Conservation (phyloP, 2,329 filamentous ascomycete species). For the Cryphonectria japonica region DNA sequence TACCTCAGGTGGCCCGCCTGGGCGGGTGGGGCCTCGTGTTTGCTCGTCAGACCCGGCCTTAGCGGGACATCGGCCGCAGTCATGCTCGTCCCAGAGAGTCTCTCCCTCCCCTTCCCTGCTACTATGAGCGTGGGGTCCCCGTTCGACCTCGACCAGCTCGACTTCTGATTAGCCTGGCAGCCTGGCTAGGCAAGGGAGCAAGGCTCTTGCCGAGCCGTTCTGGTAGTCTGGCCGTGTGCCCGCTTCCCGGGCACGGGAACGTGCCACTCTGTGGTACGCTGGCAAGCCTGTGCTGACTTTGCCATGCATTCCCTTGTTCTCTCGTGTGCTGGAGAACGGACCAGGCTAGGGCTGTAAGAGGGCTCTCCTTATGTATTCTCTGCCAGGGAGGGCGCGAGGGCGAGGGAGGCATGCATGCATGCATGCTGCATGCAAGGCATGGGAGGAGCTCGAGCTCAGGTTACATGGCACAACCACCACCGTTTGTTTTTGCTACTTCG, state of each 20-base stretch:
- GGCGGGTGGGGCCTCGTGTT: neutral
- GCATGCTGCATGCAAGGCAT: neutral
- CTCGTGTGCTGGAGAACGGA: neutral
- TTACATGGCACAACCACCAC: neutral
- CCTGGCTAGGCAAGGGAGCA: slow-evolving; percentile 16
- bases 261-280: slow-evolving; percentile 13
- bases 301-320: slow-evolving; percentile 8
- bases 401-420: neutral
- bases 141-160: slow-evolving; percentile 1
- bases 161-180: slow-evolving; percentile 25
- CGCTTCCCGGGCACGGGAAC: slow-evolving; percentile 25
- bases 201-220: slow-evolving; percentile 29
- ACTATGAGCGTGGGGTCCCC: slow-evolving; percentile 27
- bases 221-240: slow-evolving; percentile 24
- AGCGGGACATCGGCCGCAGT: slow-evolving; percentile 9
- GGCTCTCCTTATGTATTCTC: neutral
- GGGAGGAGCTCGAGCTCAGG: neutral
- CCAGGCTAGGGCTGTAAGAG: neutral
- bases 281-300: slow-evolving; percentile 10
- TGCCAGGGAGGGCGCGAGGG: neutral
- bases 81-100: slow-evolving; percentile 19
- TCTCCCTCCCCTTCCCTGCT: slow-evolving; percentile 13
- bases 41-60: neutral
- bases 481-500: neutral
- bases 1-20: neutral